Base-by-base conservation (phyloP, 805 yeast genomes). In the Tetrapisispora nanseiensis region DNA sequence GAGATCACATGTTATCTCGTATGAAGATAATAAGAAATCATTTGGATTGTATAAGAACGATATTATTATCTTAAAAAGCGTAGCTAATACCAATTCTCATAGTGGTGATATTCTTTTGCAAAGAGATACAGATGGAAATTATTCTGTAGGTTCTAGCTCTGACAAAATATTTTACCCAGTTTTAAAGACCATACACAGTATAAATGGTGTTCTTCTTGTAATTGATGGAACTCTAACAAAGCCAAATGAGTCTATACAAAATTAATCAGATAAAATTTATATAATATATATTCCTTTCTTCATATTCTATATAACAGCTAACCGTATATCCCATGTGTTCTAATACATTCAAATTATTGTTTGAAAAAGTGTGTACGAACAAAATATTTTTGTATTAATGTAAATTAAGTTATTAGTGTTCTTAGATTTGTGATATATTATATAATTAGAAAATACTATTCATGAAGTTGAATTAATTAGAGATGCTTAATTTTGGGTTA, bases 1-100 rank as follows among this genome's bases (percentile, higher is more conserved):
- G 23, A 67, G 72, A 45, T 72, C 80, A 31, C 95, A 86, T 58
- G 63, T 82, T 23, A 74, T 79, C 22, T 55, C 50, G 1, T 50
- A 50, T 42, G 42, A 49, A 6, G 43, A 46, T 13, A 46, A 45
- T 16, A 38, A 26, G 13, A 20, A 34, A 31, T 39, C 45, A 11
- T 42, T 28, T 30, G 26, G 36, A n/a, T 36, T 33, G 9, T 29
- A 33, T 6, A 34, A 36, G n/a, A 15, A 33, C 9, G 48, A 42
- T 11, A 39, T 33, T 16, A 46, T 46, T 12, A 22, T 46, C 6
- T 24, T 50, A 19, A 46, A 40, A 33, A 51, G 53, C 37, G 40
- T 50, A 10, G 47, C 41, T n/a, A 50, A 67, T 19, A 46, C 41
- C 28, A 52, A 68, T 4, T 40, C 59, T 29, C 66, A 64, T 42